These are phyloP conservation scores for Termitomyces heimii DNA, from an alignment of 768 basidiomycete species.

Conservation along the genomic window DNA sequence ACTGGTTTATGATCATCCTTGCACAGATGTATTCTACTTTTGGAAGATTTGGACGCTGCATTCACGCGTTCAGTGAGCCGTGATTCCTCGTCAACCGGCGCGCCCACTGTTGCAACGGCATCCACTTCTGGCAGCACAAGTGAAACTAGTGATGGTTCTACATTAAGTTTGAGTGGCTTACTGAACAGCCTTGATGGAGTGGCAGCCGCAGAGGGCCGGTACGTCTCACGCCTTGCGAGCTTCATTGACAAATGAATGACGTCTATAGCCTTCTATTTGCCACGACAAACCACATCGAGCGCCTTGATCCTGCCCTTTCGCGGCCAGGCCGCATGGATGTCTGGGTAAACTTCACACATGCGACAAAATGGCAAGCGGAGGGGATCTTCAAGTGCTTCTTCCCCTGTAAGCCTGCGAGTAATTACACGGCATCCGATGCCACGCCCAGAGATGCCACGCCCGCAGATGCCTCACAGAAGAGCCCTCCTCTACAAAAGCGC, in stretches of 20 bases:
- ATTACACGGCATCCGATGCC: slow-evolving; percentile 10
- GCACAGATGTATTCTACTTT: slow-evolving; percentile 81
- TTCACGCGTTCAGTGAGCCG: slow-evolving; percentile 86
- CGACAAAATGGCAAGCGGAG: slow-evolving; percentile 90
- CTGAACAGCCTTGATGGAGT: slow-evolving; percentile 85
- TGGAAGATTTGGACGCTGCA: slow-evolving; percentile 91
- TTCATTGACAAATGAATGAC: slow-evolving; percentile 10
- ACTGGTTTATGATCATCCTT: slow-evolving; percentile 11
- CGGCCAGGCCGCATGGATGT: slow-evolving; percentile 90
- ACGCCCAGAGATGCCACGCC: slow-evolving; percentile 13
- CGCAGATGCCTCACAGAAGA: slow-evolving; percentile 54
- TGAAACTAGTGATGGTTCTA: slow-evolving; percentile 68
- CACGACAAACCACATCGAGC: slow-evolving; percentile 91
- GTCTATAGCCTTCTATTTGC: slow-evolving; percentile 71
- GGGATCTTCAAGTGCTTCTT: slow-evolving; percentile 95
- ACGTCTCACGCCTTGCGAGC: slow-evolving; percentile 22
- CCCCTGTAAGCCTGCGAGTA: slow-evolving; percentile 49
- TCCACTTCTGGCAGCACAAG: slow-evolving; percentile 32
- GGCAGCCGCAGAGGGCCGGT: slow-evolving; percentile 84
- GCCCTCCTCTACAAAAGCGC: slow-evolving; percentile 62
- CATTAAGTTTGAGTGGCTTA: slow-evolving; percentile 78
- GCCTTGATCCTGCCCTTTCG: slow-evolving; percentile 83
- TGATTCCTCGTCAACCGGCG: slow-evolving; percentile 73
- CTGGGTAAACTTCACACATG: slow-evolving; percentile 88
- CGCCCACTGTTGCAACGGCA: slow-evolving; percentile 46